Base-by-base conservation (phyloP, 768 basidiomycete genomes). In the Pholiota microspora region DNA sequence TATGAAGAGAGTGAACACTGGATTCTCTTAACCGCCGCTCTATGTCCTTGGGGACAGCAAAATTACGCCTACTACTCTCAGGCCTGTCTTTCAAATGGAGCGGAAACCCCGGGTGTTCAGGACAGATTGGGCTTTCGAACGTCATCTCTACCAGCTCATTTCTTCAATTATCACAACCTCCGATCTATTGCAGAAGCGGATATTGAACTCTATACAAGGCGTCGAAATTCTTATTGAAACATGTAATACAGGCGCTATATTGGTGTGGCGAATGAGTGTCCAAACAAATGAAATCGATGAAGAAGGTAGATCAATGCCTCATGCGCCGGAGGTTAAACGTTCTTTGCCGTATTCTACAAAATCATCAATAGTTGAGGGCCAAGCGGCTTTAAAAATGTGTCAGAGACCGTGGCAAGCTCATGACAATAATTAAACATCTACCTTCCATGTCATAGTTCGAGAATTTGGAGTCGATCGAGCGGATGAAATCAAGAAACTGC, bases 311-410 rank as follows among this genome's bases (percentile, higher is more conserved):
- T 23, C 8, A 13, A 7, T 9, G 24, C 50, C 27, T 57, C 49
- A 49, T 49, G 38, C 35, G 15, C 23, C 29, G 12, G 47, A 27
- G 7, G 47, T 40, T 45, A 77, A 56, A 45, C 75, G 71, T 57
- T 70, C 69, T 64, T 77, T 83, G 35, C 83, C 87, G 63, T 77
- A 86, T 51, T 79, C 83, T 13, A 91, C 89, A 62, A 92, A 93
- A 49, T 90, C 89, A 62, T 94, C 92, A 58, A 94, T 88, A 21
- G 86, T 80, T 32, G 90, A 92, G 4, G 92, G 92, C 92, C 92
- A 94, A 1, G 92, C 88, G 45, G 81, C 92, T 91, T 63, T 16
- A 42, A 42, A 46, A 52, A 48, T 59, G 35, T 58, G 56, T 57
- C 53, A 53, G 35, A 45, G 61, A 23, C 5, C 51, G 25, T 8